Conservation (phyloP, 768 basidiomycete species). For the Mycena chlorophos region DNA sequence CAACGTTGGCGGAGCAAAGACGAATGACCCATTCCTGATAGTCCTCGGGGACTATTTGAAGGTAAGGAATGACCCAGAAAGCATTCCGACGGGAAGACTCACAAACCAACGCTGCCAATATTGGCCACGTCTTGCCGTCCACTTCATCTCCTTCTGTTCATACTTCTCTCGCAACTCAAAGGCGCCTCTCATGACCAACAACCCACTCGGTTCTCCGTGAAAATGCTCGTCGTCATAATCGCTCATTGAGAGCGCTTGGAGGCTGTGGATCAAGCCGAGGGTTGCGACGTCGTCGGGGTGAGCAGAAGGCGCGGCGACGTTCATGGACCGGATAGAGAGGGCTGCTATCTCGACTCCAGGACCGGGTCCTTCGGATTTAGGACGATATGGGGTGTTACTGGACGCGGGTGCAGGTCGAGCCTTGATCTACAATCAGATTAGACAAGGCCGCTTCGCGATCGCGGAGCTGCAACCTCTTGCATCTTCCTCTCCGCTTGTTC, state of each 20-base stretch:
- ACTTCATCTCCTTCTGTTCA: background rate
- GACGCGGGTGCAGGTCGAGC: background rate
- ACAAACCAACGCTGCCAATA: background rate
- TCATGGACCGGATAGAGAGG: background rate
- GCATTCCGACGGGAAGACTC: background rate
- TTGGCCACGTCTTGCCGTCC: background rate
- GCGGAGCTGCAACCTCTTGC: background rate
- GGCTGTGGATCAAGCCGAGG: background rate
- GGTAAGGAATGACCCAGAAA: background rate
- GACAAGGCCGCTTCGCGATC: background rate
- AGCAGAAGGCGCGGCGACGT: background rate
- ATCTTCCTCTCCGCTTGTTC: background rate
- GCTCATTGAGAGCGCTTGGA: background rate
- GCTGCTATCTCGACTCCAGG: background rate
- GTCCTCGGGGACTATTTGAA: background rate
- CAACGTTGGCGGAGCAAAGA: slow-evolving; percentile 40
- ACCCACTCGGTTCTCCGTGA: background rate
- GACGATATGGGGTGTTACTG: background rate
- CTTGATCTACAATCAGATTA: background rate
- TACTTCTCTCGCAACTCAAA: background rate
- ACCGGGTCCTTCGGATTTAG: background rate
- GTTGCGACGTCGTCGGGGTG: background rate
- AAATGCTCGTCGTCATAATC: background rate
- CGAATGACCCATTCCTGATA: slow-evolving; percentile 21
- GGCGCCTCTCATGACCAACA: background rate